phyloP scores from a whole-genome alignment of 192 early-diverging fungal genomes.

The Backusella morwellensis region DNA sequence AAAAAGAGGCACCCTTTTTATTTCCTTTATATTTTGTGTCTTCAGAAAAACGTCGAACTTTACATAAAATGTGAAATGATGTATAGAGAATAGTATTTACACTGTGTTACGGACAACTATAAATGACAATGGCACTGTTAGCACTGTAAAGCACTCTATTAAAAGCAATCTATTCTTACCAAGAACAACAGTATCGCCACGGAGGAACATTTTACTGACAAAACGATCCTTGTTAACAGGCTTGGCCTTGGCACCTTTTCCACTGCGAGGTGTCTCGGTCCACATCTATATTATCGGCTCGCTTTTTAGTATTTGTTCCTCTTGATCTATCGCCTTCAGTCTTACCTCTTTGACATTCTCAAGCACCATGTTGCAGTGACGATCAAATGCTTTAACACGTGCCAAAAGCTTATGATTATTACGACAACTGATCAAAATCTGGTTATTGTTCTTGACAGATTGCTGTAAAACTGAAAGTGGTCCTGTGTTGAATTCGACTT shows the following conservation, averaged over 20 bases:
- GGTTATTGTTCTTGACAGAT: slow-evolving; percentile 94
- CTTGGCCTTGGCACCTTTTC: slow-evolving; percentile 96
- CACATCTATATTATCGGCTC: slow-evolving; percentile 68
- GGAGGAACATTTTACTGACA: slow-evolving; percentile 97
- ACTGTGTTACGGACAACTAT: slow-evolving; percentile 45
- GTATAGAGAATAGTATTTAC: slow-evolving; percentile 22
- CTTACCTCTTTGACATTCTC: slow-evolving; percentile 96
- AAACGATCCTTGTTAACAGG: slow-evolving; percentile 98
- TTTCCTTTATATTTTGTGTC: neutral
- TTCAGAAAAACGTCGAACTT: neutral
- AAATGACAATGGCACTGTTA: neutral
- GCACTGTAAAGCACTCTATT: neutral
- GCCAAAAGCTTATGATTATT: slow-evolving; percentile 99
- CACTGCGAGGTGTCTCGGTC: slow-evolving; percentile 89
- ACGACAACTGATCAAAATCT: slow-evolving; percentile 94
- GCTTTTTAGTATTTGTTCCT: neutral
- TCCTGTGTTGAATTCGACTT: slow-evolving; percentile 94
- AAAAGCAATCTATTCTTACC: slow-evolving; percentile 46
- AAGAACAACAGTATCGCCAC: slow-evolving; percentile 93
- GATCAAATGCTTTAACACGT: slow-evolving; percentile 98
- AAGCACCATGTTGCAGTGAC: slow-evolving; percentile 99
- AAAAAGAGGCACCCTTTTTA: neutral
- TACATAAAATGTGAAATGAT: neutral
- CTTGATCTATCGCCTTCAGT: neutral
- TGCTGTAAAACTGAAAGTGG: slow-evolving; percentile 93